These are phyloP conservation scores for Fusarium marasasianum DNA, from an alignment of 2,329 filamentous ascomycete species.

Conservation along the genomic window DNA sequence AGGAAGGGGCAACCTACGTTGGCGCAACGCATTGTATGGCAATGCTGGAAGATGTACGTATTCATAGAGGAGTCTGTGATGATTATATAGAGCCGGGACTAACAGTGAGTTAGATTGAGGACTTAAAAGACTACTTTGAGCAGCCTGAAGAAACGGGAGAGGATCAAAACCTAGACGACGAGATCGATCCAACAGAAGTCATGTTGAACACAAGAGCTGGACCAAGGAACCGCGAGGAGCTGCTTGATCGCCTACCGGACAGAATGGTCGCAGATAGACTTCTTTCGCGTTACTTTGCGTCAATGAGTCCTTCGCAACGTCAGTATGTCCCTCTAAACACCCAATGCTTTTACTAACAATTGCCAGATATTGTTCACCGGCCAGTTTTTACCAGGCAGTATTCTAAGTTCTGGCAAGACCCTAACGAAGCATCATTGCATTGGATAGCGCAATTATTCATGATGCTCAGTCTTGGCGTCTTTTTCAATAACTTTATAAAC, in stretches of 20 bases:
- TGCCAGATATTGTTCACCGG: slow-evolving; percentile 61
- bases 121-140: slow-evolving; percentile 67
- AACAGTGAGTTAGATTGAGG: slow-evolving; percentile 59
- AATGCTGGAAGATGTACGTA: slow-evolving; percentile 66
- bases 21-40: slow-evolving; percentile 70
- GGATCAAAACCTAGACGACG: slow-evolving; percentile 46
- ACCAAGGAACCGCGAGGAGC: slow-evolving; percentile 55
- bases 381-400: slow-evolving; percentile 63
- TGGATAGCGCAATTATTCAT: slow-evolving; percentile 64
- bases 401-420: slow-evolving; percentile 59
- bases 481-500: slow-evolving; percentile 56
- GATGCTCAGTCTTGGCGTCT: slow-evolving; percentile 54
- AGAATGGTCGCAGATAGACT: slow-evolving; percentile 59
- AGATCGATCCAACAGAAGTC: slow-evolving; percentile 53
- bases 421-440: slow-evolving; percentile 49
- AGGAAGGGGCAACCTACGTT: slow-evolving; percentile 60
- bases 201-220: slow-evolving; percentile 53
- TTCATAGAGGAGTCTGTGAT: neutral
- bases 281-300: slow-evolving; percentile 63
- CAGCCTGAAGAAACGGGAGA: slow-evolving; percentile 53
- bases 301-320: slow-evolving; percentile 63
- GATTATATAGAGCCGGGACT: neutral
- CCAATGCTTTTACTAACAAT: slow-evolving; percentile 1
- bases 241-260: slow-evolving; percentile 60
- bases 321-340: slow-evolving; percentile 25